Conservation (phyloP, 1,284 basidiomycete genomes). For the Dichomitus squalens region DNA sequence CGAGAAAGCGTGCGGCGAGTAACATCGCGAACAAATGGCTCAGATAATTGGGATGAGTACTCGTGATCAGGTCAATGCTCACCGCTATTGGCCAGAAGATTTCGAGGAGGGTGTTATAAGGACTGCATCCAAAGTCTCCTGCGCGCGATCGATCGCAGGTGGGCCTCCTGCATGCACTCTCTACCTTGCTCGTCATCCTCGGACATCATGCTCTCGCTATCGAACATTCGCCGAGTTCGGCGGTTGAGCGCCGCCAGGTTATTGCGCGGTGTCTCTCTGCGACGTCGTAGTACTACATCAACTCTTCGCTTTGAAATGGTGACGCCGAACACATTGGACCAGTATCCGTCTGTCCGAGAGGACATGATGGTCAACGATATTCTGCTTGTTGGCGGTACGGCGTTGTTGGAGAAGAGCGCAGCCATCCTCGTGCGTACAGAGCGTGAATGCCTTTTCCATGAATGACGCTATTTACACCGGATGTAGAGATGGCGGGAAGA, state of each 20-base stretch:
- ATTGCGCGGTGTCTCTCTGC: not conserved
- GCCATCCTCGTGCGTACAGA: not conserved
- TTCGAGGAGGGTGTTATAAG: too few species aligned
- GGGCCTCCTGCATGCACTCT: too few species aligned
- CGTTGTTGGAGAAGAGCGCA: not conserved
- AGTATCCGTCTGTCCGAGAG: too few species aligned
- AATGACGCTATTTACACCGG: not conserved
- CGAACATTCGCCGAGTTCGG: not conserved
- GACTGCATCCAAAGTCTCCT: too few species aligned
- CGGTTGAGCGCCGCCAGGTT: not conserved
- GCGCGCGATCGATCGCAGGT: too few species aligned
- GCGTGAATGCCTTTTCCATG: not conserved
- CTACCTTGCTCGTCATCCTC: not conserved
- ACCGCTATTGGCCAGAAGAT: too few species aligned
- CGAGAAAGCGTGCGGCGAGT: not conserved
- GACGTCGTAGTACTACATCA: not conserved
- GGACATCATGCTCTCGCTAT: not conserved
- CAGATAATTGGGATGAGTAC: too few species aligned
- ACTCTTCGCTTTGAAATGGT: not conserved
- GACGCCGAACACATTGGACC: not conserved
- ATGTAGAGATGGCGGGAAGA: not conserved
- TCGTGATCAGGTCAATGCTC: too few species aligned
- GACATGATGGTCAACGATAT: not conserved
- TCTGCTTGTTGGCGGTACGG: not conserved
- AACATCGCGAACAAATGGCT: not conserved